Evolutionary conservation across 2,329 filamentous ascomycete species (phyloP), one percentile per base, ranked within the genome.

Genomic region (Epichloe gansuensis): DNA sequence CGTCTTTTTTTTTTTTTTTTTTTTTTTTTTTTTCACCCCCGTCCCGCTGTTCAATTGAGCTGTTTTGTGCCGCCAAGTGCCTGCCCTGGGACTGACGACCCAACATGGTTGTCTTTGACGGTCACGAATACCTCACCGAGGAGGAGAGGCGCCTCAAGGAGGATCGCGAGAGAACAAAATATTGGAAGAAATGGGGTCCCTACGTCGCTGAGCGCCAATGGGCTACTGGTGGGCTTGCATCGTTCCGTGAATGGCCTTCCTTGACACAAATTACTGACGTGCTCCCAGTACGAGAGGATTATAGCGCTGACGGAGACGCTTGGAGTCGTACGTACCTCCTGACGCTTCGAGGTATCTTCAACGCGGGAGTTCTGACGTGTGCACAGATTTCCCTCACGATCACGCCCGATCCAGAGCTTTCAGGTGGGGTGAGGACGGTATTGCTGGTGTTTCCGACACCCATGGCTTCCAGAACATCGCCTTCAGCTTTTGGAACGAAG

Each of bases 161-260:
- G 65, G 91, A 97, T 70, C 81, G 83, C 55, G 81, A 91, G 58
- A 84, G 85, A 58, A 80, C 72, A 59, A 91, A 88, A 69, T 97
- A 97, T 75, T 97, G 91, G 91, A 97, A 97, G 81, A 89, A 86
- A 82, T 96, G 91, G 90, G 91, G 91, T 52, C 85, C 91, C 25
- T 97, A 96, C 65, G 85, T 95, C 61, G 83, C 91, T 52, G 91
- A 97, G 74, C 78, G 91, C 65, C 91, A 96, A 74, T 96, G 91
- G 91, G 90, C 91, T 54, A 95, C 90, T 60, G 90, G 88, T 86
- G 72, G 66, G 80, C 63, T 55, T 54, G 7, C 17, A 48, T 23
- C 31, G 38, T 42, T n/a, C 15, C 34, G 15, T 6, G 7, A 23
- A 23, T 52, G 48, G 46, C 17, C 41, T 47, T 35, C 25, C 28